Base-by-base conservation (phyloP, 345 rosid species). In the Heritiera fomes region DNA sequence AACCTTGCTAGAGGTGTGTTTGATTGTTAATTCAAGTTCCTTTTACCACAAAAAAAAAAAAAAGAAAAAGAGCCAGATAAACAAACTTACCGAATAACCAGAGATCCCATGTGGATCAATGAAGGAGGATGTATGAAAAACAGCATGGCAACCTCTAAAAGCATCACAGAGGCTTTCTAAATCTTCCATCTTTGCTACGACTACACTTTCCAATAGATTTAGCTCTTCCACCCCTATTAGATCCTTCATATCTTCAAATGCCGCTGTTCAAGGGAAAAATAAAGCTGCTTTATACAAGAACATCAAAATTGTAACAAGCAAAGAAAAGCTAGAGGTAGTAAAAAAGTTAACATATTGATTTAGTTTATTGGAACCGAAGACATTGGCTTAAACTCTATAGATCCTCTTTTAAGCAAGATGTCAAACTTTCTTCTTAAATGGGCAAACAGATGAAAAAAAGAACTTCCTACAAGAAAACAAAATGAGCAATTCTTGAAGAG, bases 81-180 rank as follows among this genome's bases (percentile, higher is more conserved):
- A 65, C 1, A 8, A 55, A 63, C 84, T 69, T 80, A 84, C 89
- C 6, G 84, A 72, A 64, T 86, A 86, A 32, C 87, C 87, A 43
- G 86, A 68, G 41, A 86, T 28, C 20, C 89, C 89, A 64, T 82
- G 85, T 10, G 87, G 87, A 68, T 86, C 89, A n/a, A 86, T 80
- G 18, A 82, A 84, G 45, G 87, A 86, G 43, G 85, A 84, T 28
- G 84, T 86, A 65, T 86, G 87, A 49, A 86, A 86, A 68, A 86
- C 81, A 20, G 85, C 85, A 82, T 82, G 82, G 73, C 89, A 84
- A 10, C 89, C 87, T 41, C 79, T 80, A 59, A 86, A 86, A 73
- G 86, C 89, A 55, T 80, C 64, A 45, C 89, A 79, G 0, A 86
- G 84, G 56, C 78, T 62, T 66, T 64, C 80, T 53, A 80, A 8